Evolutionary conservation across 768 basidiomycete species (phyloP).

Genomic region (Coprinellus aureogranulatus): DNA sequence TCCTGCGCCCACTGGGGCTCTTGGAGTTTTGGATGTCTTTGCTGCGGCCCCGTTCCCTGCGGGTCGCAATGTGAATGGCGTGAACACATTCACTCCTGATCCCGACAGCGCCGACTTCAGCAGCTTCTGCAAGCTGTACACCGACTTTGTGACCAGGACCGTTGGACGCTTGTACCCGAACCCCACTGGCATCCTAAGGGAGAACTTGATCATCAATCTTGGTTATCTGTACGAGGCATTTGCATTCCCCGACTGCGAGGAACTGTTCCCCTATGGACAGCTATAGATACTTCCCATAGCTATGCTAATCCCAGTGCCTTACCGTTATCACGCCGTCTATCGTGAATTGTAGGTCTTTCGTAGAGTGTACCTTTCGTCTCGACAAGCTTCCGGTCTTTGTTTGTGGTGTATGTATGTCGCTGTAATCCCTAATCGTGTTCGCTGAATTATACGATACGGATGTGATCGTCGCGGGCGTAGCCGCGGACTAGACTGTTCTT

Average conservation of each 20-base stretch:
- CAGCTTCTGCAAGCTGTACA: constrained; percentile 14
- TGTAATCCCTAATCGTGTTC: too few species aligned
- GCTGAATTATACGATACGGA: too few species aligned
- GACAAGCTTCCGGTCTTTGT: too few species aligned
- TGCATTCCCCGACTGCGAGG: constrained; percentile 4
- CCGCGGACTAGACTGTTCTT: too few species aligned
- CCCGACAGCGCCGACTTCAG: constrained; percentile 10
- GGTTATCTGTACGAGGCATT: constrained; percentile 1
- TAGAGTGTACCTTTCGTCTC: too few species aligned
- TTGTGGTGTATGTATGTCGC: too few species aligned
- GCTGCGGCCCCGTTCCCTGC: constrained; percentile 12
- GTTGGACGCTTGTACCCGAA: constrained; percentile 17
- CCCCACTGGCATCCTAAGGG: constrained; percentile 12
- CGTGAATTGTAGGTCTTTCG: too few species aligned
- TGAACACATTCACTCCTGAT: constrained; percentile 13
- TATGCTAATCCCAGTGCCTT: too few species aligned
- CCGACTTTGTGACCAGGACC: constrained; percentile 14
- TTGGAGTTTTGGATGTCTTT: constrained; percentile 1
- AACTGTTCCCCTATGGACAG: constrained; percentile 15
- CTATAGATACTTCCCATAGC: too few species aligned
- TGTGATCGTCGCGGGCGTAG: too few species aligned
- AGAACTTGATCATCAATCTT: constrained; percentile 14
- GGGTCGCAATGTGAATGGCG: constrained; percentile 10
- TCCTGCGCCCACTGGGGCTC: constrained; percentile 1
- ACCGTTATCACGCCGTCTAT: too few species aligned